Conservation (phyloP, 495 filamentous ascomycete genomes). For the Penicillium maclennaniae region DNA sequence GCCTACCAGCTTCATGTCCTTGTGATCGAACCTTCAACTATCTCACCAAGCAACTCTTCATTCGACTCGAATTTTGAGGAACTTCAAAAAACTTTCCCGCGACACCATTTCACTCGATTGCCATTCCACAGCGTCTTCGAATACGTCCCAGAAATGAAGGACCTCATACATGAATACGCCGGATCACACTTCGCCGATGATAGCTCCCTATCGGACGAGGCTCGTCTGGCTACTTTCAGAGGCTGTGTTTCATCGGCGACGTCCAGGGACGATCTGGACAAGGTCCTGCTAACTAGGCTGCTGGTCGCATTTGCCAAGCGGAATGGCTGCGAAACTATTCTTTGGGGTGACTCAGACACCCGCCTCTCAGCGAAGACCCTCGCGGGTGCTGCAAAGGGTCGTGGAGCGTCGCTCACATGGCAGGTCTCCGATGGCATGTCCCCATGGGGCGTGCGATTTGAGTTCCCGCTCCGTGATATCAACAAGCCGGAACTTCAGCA, state of each 20-base stretch:
- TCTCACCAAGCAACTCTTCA: conserved; percentile 24
- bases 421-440: conserved; percentile 69
- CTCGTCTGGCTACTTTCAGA: conserved; percentile 52
- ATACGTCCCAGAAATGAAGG: conserved; percentile 30
- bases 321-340: conserved; percentile 59
- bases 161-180: conserved; percentile 26
- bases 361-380: conserved; percentile 82
- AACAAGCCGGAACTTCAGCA: conserved; percentile 71
- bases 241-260: conserved; percentile 62
- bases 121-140: conserved; percentile 58
- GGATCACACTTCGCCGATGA: conserved; percentile 28
- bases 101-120: conserved; percentile 50
- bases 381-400: conserved; percentile 82
- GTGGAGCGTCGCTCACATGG: conserved; percentile 79
- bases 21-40: conserved; percentile 55
- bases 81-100: conserved; percentile 52
- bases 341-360: conserved; percentile 86
- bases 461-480: conserved; percentile 77
- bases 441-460: conserved; percentile 54
- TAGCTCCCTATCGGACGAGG: conserved; percentile 29
- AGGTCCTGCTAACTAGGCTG: conserved; percentile 64
- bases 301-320: conserved; percentile 60
- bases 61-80: conserved; percentile 32
- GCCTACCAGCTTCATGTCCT: conserved; percentile 66
- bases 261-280: conserved; percentile 68